Evolutionary conservation across 2,329 filamentous ascomycete species (phyloP).

Genomic region (Cladosporium sp.): DNA sequence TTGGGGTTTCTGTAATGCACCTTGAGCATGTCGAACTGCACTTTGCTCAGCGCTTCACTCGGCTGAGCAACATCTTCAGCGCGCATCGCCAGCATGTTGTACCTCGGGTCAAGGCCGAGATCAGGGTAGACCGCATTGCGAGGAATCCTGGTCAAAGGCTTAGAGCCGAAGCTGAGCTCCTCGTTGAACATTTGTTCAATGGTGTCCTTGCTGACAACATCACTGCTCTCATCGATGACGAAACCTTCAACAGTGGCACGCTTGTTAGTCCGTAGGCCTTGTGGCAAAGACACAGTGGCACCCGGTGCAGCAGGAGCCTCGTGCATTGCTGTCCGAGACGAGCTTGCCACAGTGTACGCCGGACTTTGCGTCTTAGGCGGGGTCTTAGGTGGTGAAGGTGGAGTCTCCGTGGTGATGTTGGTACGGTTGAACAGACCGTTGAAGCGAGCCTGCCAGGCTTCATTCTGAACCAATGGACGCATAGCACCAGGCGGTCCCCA

Average conservation of each 20-base stretch:
- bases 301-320: constrained; percentile 47
- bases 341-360: constrained; percentile 54
- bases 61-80: constrained; percentile 14
- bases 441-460: constrained; percentile 76
- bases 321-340: constrained; percentile 64
- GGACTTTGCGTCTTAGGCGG: constrained; percentile 41
- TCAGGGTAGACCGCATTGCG: constrained; percentile 21
- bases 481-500: constrained; percentile 24
- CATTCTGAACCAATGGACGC: constrained; percentile 44
- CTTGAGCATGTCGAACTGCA: constrained; percentile 2
- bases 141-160: constrained; percentile 34
- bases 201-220: constrained; percentile 37
- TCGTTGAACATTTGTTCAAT: constrained; percentile 41
- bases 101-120: constrained; percentile 8
- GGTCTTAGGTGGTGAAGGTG: constrained; percentile 35
- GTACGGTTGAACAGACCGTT: constrained; percentile 70
- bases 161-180: constrained; percentile 45
- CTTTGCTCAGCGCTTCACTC: constrained; percentile 13
- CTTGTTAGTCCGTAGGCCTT: constrained; percentile 10
- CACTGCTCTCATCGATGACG: constrained; percentile 30
- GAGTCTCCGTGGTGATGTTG: constrained; percentile 37
- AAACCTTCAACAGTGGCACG: constrained; percentile 15
- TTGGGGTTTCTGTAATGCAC: constrained; percentile 16
- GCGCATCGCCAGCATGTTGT: constrained; percentile 20
- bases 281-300: constrained; percentile 69